Conservation (phyloP, 306 rosid genomes). For the Begonia fuchsioides region DNA sequence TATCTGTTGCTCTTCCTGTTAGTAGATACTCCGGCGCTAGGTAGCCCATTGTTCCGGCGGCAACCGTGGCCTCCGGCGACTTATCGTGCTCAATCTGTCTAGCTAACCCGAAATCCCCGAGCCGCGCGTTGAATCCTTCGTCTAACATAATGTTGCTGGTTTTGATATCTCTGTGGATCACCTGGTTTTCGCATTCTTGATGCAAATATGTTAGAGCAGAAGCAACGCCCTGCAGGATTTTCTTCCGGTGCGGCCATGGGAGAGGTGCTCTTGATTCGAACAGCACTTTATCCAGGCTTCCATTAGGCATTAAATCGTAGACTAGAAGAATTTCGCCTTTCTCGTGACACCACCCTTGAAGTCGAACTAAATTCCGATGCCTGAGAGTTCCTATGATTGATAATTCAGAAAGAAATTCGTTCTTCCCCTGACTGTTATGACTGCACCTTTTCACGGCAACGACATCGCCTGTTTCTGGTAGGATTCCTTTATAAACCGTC, state of each 20-base stretch:
- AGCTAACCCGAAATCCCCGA: constrained; percentile 90
- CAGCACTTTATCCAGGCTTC: constrained; percentile 86
- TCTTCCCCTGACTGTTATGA: constrained; percentile 68
- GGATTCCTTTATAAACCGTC: constrained; percentile 70
- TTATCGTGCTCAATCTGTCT: constrained; percentile 92
- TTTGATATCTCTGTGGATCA: constrained; percentile 83
- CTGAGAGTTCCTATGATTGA: constrained; percentile 85
- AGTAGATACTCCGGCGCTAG: constrained; percentile 87
- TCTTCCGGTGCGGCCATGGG: constrained; percentile 67
- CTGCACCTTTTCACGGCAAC: constrained; percentile 89
- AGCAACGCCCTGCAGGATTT: constrained; percentile 76
- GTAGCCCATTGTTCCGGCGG: constrained; percentile 99
- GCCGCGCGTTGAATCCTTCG: constrained; percentile 75
- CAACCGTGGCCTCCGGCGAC: constrained; percentile 92
- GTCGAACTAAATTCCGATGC: constrained; percentile 81
- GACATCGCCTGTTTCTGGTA: constrained; percentile 69
- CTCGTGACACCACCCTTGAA: constrained; percentile 95
- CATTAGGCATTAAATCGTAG: constrained; percentile 91
- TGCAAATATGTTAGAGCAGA: constrained; percentile 85
- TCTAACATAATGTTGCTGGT: constrained; percentile 88
- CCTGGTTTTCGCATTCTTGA: constrained; percentile 95
- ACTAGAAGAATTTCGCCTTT: constrained; percentile 81
- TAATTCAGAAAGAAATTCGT: constrained; percentile 74
- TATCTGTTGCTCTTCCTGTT: constrained; percentile 79
- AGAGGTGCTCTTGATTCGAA: constrained; percentile 62